Evolutionary conservation across 208 protist genomes (phyloP).

Genomic region (Lotmaria passim): DNA sequence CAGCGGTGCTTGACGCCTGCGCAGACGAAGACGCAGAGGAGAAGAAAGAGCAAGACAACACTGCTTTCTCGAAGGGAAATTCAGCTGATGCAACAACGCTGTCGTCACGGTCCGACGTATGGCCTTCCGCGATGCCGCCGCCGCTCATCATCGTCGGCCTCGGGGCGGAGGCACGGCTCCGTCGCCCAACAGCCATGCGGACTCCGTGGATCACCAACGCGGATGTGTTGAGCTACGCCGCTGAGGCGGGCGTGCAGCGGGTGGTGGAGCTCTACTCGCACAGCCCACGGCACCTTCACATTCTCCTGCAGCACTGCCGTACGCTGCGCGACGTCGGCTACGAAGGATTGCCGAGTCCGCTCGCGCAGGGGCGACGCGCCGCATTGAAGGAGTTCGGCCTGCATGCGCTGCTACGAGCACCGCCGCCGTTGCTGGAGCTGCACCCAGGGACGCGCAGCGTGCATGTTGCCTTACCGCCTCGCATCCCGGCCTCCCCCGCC

Average conservation of each 20-base stretch:
- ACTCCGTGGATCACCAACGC: conserved; percentile 3
- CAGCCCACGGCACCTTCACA: conserved; percentile 23
- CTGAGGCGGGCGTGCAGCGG: conserved; percentile 43
- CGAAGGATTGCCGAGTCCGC: conserved; percentile 21
- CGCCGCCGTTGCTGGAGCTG: conserved; percentile 22
- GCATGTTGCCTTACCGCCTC: conserved; percentile 18
- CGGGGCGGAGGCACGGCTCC: conserved; percentile 28
- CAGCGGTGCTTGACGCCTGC: conserved; percentile 23
- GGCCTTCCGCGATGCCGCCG: conserved; percentile 7
- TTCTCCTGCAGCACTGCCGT: conserved; percentile 25
- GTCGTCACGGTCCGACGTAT: not conserved
- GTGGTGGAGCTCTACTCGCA: conserved; percentile 46
- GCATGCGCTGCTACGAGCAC: conserved; percentile 23
- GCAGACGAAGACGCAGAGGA: conserved; percentile 16
- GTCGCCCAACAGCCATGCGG: not conserved
- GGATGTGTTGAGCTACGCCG: conserved; percentile 34
- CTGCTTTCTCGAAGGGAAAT: not conserved
- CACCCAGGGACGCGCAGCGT: conserved; percentile 15
- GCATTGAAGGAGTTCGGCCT: conserved; percentile 15
- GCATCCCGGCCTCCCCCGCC: not conserved
- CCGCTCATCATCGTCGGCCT: conserved; percentile 46
- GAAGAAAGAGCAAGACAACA: not conserved
- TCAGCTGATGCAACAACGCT: not conserved
- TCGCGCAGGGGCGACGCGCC: conserved; percentile 18
- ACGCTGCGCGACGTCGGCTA: conserved; percentile 20